These are phyloP conservation scores for Suillus lakei DNA, from an alignment of 768 basidiomycete species.

Conservation along the genomic window DNA sequence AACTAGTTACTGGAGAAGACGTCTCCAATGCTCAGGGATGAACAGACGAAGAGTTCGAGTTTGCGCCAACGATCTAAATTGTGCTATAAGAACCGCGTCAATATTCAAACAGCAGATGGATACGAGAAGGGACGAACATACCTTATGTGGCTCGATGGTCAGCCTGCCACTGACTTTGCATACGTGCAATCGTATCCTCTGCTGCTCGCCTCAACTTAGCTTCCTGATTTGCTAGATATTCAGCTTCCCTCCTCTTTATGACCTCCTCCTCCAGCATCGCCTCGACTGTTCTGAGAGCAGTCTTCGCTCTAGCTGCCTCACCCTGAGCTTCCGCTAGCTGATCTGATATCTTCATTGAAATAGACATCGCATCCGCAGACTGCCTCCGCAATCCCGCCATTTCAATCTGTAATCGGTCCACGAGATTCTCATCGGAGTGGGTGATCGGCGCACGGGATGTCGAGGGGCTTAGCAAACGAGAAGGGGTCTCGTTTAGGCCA, in stretches of 20 bases:
- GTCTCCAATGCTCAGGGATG: neutral
- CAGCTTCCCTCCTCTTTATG: slow-evolving; percentile 60
- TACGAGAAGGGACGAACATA: neutral
- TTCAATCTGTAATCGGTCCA: slow-evolving; percentile 72
- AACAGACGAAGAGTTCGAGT: neutral
- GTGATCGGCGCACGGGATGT: slow-evolving; percentile 30
- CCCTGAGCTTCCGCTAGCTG: slow-evolving; percentile 70
- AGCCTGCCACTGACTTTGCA: slow-evolving; percentile 33
- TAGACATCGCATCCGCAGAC: slow-evolving; percentile 68
- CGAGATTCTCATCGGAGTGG: slow-evolving; percentile 43
- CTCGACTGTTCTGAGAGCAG: slow-evolving; percentile 59
- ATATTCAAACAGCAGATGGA: neutral
- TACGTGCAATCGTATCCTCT: slow-evolving; percentile 52
- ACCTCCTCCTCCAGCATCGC: slow-evolving; percentile 64
- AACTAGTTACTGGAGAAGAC: neutral
- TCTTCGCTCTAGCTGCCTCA: slow-evolving; percentile 59
- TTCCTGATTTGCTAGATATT: slow-evolving; percentile 56
- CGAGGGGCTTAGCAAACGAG: slow-evolving; percentile 49
- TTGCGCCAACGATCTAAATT: neutral
- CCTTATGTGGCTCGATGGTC: slow-evolving; percentile 8
- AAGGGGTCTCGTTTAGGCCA: slow-evolving; percentile 36
- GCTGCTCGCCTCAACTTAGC: slow-evolving; percentile 47
- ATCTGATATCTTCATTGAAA: slow-evolving; percentile 68
- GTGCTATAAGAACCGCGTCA: neutral
- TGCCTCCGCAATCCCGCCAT: slow-evolving; percentile 66